Evolutionary conservation across 2,329 filamentous ascomycete genomes (phyloP), one percentile per base, ranked within the genome.

Genomic region (Scopulariopsis brevicaulis): DNA sequence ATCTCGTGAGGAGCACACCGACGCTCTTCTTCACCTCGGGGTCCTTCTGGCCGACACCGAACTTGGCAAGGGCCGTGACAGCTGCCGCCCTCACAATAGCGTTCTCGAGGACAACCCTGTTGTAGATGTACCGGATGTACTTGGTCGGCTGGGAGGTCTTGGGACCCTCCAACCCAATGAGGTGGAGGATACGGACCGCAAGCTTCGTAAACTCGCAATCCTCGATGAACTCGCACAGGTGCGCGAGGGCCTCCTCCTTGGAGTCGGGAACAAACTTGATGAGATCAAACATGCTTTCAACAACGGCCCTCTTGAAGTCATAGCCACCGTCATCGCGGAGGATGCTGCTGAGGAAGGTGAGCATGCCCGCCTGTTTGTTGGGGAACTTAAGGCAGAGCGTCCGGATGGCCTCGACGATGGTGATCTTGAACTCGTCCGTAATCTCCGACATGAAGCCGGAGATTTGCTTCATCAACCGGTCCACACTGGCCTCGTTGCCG

Each of bases 41-140:
- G 67, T 97, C 94, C 74, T 95, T 92, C 73, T 97, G 94, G 37
- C 90, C 92, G 59, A 97, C 93, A 65, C 94, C 94, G 68, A 99
- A 99, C 73, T 97, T 99, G 66, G 93, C 90, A 62, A 99, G 75
- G 2, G 94, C 94, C 25, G 94, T 97, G 25, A 97, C 95, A 56
- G 94, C 94, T 11, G 94, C 92, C 54, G 94, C 94, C 64, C 94
- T 84, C 22, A 99, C 92, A 62, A 96, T 91, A 48, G 94, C 91
- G 69, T 99, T 99, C 74, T 99, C 94, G 56, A 99, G 77, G 18
- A 99, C 94, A 24, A 99, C 93, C 60, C 94, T 85, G 77, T 99
- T 99, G 78, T 99, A 99, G 69, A 99, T 99, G 73, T 97, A 99
- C 59, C 94, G 89, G 65, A 99, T 96, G 71, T 96, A 99, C 79